Conservation (phyloP, 805 yeast species). For the Saturnispora zaruensis region DNA sequence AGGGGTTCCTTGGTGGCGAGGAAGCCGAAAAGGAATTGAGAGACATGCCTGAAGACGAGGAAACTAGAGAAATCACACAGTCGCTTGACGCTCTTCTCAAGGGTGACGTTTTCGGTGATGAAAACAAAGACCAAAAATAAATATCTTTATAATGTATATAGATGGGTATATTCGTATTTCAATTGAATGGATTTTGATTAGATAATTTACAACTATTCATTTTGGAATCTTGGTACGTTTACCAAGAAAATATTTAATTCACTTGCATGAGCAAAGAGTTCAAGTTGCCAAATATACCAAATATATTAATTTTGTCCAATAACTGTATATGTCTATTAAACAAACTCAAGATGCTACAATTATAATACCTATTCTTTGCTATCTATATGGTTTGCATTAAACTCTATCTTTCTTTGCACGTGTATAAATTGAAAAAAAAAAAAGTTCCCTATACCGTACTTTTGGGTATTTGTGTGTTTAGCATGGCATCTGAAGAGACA, state of each 20-base stretch:
- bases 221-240: no score
- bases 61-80: slow-evolving; percentile 48
- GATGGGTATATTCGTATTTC: not conserved
- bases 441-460: not conserved
- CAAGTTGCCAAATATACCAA: no score
- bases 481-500: slow-evolving; percentile 9
- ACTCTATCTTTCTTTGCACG: not conserved
- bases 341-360: no score
- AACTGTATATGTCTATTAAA: no score
- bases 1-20: slow-evolving; percentile 58
- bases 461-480: not conserved
- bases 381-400: no score
- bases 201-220: no score
- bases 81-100: slow-evolving; percentile 17
- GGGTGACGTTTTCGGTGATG: slow-evolving; percentile 9
- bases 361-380: not conserved
- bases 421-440: not conserved
- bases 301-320: not conserved
- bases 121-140: slow-evolving; percentile 3
- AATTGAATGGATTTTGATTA: not conserved
- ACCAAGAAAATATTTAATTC: no score
- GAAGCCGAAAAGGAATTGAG: slow-evolving; percentile 42
- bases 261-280: not conserved
- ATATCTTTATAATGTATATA: not conserved
- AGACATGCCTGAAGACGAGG: slow-evolving; percentile 47